A percentile compares a stretch with the other conserved stretches of the same genome.
phyloP scores from a whole-genome alignment of 108 stramenopile genomes.

The Chaetoceros muelleri region DNA sequence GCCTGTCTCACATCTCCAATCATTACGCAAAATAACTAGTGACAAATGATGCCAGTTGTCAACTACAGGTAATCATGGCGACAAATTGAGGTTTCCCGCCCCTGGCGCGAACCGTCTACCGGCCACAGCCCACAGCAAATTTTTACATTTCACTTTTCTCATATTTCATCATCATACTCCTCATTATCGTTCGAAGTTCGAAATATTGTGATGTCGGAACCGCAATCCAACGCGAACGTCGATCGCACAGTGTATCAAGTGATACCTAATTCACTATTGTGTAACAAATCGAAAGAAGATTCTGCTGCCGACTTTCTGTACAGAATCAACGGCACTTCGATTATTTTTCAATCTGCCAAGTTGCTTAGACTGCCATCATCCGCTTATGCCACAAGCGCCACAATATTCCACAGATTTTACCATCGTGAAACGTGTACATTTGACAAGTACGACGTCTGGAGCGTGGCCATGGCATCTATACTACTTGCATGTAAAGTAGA shows the following conservation, averaged over 20 bases:
- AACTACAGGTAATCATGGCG: too few species aligned
- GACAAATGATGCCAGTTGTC: too few species aligned
- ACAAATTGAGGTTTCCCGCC: too few species aligned
- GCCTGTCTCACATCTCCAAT: too few species aligned
- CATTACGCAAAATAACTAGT: too few species aligned
- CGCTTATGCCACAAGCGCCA: neutral
- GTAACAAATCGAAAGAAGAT: neutral
- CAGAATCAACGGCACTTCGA: neutral
- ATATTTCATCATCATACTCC: too few species aligned
- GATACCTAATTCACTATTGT: neutral
- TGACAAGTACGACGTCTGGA: neutral
- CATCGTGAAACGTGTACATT: neutral
- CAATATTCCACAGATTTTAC: neutral
- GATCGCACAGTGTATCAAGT: neutral
- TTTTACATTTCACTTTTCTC: too few species aligned
- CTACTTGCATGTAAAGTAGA: constrained; percentile 64
- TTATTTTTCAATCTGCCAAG: neutral
- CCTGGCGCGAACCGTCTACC: too few species aligned
- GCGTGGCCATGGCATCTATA: constrained; percentile 48
- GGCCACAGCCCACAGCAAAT: too few species aligned
- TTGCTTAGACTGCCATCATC: neutral
- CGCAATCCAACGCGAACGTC: too few species aligned
- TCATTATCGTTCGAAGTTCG: too few species aligned
- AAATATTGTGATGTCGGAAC: too few species aligned
- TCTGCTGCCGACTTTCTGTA: neutral